Percentiles rank a stretch among this genome's conserved stretches.
Evolutionary conservation across 2,329 filamentous ascomycete genomes (phyloP).

Genomic region (Trichoderma polysporum): DNA sequence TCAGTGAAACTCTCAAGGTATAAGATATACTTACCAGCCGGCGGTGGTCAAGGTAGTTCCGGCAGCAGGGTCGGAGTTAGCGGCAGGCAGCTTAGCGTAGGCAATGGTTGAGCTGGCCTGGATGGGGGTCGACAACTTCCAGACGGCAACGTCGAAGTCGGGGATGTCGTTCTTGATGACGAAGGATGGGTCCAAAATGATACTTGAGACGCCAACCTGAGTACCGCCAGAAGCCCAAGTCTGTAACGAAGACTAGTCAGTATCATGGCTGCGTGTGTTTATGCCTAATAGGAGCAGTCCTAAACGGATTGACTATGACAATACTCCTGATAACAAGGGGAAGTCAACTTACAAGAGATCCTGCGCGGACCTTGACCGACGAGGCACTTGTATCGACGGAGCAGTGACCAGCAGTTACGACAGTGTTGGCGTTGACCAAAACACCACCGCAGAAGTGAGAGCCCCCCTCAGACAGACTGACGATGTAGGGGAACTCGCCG

Average conservation of each 20-base stretch:
- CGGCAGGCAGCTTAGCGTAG: slow-evolving; percentile 29
- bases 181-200: slow-evolving; percentile 30
- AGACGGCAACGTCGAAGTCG: slow-evolving; percentile 34
- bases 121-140: slow-evolving; percentile 31
- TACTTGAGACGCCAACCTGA: slow-evolving; percentile 27
- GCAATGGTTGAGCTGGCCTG: slow-evolving; percentile 26
- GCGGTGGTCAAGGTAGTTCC: slow-evolving; percentile 27
- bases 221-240: slow-evolving; percentile 31
- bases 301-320: not conserved
- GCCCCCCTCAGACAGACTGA: slow-evolving; percentile 26
- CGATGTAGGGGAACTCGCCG: slow-evolving; percentile 36
- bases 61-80: slow-evolving; percentile 30
- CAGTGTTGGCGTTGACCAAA: slow-evolving; percentile 34
- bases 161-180: not conserved
- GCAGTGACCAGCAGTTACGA: slow-evolving; percentile 36
- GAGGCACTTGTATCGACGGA: slow-evolving; percentile 23
- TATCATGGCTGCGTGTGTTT: not conserved
- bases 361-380: slow-evolving; percentile 30
- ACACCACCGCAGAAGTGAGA: slow-evolving; percentile 32
- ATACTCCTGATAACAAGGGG: not conserved
- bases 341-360: slow-evolving; percentile 25
- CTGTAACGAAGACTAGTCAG: slow-evolving; percentile 9
- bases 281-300: not conserved
- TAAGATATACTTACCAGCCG: slow-evolving; percentile 29
- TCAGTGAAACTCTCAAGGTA: not conserved